These are phyloP conservation scores for Mortierella sp. DNA, from an alignment of 371 early-diverging fungal genomes.

Conservation along the genomic window DNA sequence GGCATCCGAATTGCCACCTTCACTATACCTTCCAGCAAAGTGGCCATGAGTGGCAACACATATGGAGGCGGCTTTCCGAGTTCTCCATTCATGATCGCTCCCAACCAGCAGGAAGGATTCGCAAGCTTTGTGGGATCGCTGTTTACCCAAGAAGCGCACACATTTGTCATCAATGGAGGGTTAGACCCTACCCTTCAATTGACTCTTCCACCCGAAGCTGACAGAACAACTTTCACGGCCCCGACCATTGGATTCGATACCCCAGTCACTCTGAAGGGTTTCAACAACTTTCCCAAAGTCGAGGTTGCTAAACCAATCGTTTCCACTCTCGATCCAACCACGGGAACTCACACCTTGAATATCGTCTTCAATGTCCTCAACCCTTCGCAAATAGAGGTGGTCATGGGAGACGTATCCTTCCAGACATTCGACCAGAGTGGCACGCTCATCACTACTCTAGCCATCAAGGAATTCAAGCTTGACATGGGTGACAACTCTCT, in stretches of 20 bases:
- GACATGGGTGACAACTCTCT: too few species aligned
- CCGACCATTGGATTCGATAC: neutral
- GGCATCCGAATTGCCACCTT: slow-evolving; percentile 12
- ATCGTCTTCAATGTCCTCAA: too few species aligned
- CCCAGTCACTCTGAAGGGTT: too few species aligned
- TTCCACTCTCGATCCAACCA: too few species aligned
- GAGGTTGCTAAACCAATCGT: too few species aligned
- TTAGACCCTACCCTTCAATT: slow-evolving; percentile 2
- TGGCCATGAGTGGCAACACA: neutral
- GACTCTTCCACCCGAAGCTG: neutral
- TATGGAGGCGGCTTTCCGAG: neutral
- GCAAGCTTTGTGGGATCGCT: neutral
- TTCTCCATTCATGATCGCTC: slow-evolving; percentile 3
- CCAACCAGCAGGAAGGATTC: slow-evolving; percentile 2
- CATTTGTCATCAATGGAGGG: slow-evolving; percentile 5
- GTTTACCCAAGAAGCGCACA: neutral
- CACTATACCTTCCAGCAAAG: neutral
- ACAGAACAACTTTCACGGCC: neutral
- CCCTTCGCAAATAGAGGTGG: too few species aligned
- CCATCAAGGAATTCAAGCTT: too few species aligned
- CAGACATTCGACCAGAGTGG: too few species aligned
- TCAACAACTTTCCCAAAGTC: too few species aligned
- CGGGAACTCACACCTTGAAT: too few species aligned
- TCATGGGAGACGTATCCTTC: too few species aligned
- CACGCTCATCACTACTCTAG: too few species aligned